phyloP scores from a whole-genome alignment of 176 grass and related monocot species.

The Alopecurus myosuroides region DNA sequence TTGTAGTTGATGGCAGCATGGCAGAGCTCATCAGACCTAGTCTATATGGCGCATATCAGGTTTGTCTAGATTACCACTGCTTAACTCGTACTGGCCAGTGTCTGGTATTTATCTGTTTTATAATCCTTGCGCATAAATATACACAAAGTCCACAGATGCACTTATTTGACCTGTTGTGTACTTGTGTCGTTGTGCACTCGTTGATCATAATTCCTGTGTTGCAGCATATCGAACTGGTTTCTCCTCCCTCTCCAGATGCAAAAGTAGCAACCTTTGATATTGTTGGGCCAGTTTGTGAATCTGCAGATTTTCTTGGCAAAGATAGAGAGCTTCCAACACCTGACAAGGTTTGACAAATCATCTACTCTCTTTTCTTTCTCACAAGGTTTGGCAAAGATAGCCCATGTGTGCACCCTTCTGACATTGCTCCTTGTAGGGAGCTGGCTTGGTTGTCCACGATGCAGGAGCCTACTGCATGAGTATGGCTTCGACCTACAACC shows the following conservation, averaged over 20 bases:
- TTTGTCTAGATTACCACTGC: slow-evolving; percentile 7
- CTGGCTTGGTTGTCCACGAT: slow-evolving; percentile 91
- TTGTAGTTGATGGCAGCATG: slow-evolving; percentile 97
- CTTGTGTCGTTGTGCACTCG: background rate
- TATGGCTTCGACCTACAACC: slow-evolving; percentile 97
- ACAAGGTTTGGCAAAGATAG: background rate
- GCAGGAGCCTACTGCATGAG: slow-evolving; percentile 99
- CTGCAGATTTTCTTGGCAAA: slow-evolving; percentile 94
- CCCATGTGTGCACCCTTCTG: background rate
- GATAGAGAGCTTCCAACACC: slow-evolving; percentile 80
- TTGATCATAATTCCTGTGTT: slow-evolving; percentile 11
- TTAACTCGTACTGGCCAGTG: background rate
- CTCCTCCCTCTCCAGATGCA: slow-evolving; percentile 45
- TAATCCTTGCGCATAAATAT: background rate
- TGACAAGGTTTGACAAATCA: slow-evolving; percentile 43
- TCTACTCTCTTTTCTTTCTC: background rate
- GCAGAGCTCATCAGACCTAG: slow-evolving; percentile 98
- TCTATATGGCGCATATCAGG: slow-evolving; percentile 98
- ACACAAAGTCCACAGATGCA: background rate
- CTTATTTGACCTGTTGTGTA: background rate
- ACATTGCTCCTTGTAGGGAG: slow-evolving; percentile 46
- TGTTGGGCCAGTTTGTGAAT: slow-evolving; percentile 98
- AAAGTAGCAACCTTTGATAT: slow-evolving; percentile 73
- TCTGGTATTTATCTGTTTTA: background rate
- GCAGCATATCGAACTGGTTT: slow-evolving; percentile 90